phyloP scores from a whole-genome alignment of 2,329 filamentous ascomycete genomes.

The Diplodia corticola region DNA sequence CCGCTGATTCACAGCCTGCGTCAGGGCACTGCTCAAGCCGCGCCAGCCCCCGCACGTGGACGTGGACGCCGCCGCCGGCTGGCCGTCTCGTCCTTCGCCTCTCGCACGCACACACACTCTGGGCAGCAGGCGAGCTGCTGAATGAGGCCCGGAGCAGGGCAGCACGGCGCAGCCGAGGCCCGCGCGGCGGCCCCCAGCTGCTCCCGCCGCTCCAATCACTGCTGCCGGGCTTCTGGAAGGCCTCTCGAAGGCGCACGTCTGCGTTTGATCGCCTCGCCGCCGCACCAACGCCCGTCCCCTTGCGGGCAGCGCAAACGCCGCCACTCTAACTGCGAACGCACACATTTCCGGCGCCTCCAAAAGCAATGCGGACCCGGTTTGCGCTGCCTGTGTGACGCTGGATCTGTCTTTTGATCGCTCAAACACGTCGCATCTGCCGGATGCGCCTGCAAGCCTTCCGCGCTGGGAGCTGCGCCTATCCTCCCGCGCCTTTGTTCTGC shows the following conservation, averaged over 20 bases:
- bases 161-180: slow-evolving; percentile 6
- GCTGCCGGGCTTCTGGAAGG: slow-evolving; percentile 31
- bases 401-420: slow-evolving; percentile 22
- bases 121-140: slow-evolving; percentile 14
- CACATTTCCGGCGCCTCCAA: slow-evolving; percentile 8
- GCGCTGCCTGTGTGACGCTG: slow-evolving; percentile 6
- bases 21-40: slow-evolving; percentile 22
- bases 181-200: not conserved
- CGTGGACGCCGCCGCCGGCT: not conserved
- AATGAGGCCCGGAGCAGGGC: slow-evolving; percentile 3
- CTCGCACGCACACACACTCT: not conserved
- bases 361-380: slow-evolving; percentile 23
- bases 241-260: slow-evolving; percentile 29
- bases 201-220: slow-evolving; percentile 11
- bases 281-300: not conserved
- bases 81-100: not conserved
- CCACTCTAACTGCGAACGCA: slow-evolving; percentile 14
- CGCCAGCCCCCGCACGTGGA: slow-evolving; percentile 23
- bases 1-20: slow-evolving; percentile 15
- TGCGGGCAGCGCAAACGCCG: slow-evolving; percentile 2
- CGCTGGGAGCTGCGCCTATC: slow-evolving; percentile 22
- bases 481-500: slow-evolving; percentile 19
- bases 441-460: slow-evolving; percentile 23
- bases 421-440: slow-evolving; percentile 22
- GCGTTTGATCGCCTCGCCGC: slow-evolving; percentile 28